Base-by-base conservation (phyloP, 1,139 yeast genomes). In the Scheffersomyces insectosa region DNA sequence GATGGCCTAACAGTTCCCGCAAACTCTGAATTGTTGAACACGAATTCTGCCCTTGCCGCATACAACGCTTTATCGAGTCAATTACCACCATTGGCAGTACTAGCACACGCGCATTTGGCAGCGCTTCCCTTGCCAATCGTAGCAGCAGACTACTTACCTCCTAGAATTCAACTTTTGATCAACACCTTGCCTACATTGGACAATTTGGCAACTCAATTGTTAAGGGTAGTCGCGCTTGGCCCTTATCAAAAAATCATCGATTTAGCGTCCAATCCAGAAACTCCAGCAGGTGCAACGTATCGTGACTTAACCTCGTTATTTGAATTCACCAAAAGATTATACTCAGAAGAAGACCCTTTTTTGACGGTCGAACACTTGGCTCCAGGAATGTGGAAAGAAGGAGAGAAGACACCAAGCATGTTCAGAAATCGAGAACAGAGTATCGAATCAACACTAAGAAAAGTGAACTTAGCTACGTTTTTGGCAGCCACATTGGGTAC, bases 381-480 rank as follows among this genome's bases (percentile, higher is more conserved):
- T 2, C 83, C 85, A 0, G 88, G 87, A 0, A 63, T 82, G 58
- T 83, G 88, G 88, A 77, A 80, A 46, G 80, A 76, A 47, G 83
- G 83, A n/a, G 75, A 75, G 11, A 66, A 72, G 11, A 77, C 86
- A 0, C 88, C 88, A 0, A 59, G 69, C 28, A 72, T 83, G 60
- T 71, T 84, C 51, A 72, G 74, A 49, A 81, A 78, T 41, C 72
- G 81, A 46, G 88, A 83, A 54, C 85, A 82, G 43, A 77, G 85
- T 44, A 75, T 83, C 33, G 88, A 82, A 48, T 76, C 85, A 16
- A 83, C 93, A 0, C 63, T 91, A 33, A 80, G 96, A 47, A 88
- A 91, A 54, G 88, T 90, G 1, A 93, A 93, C 56, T 66, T 93
- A 52, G 88, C 97, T 0, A 89, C 97, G 0, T 93, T 90, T 59